These are phyloP conservation scores for Botrytis pseudocinerea DNA, from an alignment of 2,329 filamentous ascomycete genomes.

Conservation along the genomic window DNA sequence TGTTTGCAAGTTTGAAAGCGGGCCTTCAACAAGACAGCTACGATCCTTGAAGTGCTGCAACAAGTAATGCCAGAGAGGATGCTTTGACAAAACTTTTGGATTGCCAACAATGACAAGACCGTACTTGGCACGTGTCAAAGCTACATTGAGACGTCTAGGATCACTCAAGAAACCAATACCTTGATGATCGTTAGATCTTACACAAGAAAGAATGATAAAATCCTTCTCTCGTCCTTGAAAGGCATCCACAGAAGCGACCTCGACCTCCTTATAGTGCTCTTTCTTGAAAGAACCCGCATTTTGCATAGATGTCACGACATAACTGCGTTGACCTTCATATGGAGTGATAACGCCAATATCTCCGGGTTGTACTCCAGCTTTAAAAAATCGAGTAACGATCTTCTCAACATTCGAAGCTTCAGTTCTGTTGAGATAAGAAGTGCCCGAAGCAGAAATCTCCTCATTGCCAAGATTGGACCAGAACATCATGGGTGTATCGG, in stretches of 20 bases:
- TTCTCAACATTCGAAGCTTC: constrained; percentile 98
- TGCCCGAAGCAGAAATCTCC: constrained; percentile 96
- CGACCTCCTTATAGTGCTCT: constrained; percentile 97
- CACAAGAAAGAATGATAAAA: constrained; percentile 96
- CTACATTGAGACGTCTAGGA: constrained; percentile 94
- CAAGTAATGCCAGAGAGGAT: constrained; percentile 95
- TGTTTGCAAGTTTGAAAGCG: constrained; percentile 91
- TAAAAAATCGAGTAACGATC: constrained; percentile 97
- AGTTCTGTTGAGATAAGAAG: constrained; percentile 95
- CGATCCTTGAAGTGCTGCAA: constrained; percentile 95
- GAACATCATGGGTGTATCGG: constrained; percentile 98
- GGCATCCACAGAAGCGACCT: constrained; percentile 96
- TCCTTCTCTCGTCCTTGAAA: constrained; percentile 99
- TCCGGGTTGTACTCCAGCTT: constrained; percentile 89
- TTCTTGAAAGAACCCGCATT: constrained; percentile 97
- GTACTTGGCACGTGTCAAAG: constrained; percentile 94
- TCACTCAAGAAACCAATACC: constrained; percentile 99
- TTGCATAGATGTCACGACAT: constrained; percentile 99
- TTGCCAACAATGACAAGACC: constrained; percentile 96
- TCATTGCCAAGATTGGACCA: constrained; percentile 98
- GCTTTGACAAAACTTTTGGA: constrained; percentile 95
- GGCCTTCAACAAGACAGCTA: constrained; percentile 93
- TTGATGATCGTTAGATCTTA: constrained; percentile 97
- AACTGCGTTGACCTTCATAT: constrained; percentile 97
- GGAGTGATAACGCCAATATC: constrained; percentile 98